phyloP scores from a whole-genome alignment of 2,329 filamentous ascomycete species.

The Fusarium sp. region DNA sequence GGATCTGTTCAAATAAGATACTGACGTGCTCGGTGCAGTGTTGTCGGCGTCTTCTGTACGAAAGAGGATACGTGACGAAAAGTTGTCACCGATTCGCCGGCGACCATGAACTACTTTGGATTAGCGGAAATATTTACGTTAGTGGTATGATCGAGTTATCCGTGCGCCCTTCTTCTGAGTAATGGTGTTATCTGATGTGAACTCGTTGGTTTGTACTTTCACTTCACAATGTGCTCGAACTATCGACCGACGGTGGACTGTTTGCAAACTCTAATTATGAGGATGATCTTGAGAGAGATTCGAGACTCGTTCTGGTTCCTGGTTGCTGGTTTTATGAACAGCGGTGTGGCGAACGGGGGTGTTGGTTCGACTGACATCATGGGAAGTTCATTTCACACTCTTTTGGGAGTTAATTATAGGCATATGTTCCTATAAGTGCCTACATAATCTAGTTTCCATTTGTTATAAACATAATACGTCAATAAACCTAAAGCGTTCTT shows the following conservation, averaged over 20 bases:
- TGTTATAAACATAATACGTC: no score
- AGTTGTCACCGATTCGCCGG: not conserved
- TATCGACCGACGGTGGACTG: not conserved
- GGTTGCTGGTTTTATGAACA: no score
- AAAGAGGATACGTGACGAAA: not conserved
- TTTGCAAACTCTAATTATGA: not conserved
- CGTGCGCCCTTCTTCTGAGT: not conserved
- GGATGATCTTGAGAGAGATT: accelerated
- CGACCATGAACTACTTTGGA: not conserved
- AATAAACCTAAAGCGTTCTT: no score
- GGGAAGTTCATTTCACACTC: no score
- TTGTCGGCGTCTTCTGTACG: not conserved
- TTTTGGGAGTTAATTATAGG: no score
- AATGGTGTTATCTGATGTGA: not conserved
- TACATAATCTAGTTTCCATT: no score
- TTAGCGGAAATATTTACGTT: not conserved
- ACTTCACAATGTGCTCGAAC: not conserved
- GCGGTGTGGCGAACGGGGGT: no score
- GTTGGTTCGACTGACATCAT: no score
- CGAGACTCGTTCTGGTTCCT: not conserved
- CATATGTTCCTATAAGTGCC: no score
- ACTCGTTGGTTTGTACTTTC: not conserved
- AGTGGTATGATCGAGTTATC: not conserved
- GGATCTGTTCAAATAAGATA: not conserved
- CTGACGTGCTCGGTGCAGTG: not conserved